These are phyloP conservation scores for Xylariaceae sp. DNA, from an alignment of 2,329 filamentous ascomycete genomes.

Conservation along the genomic window DNA sequence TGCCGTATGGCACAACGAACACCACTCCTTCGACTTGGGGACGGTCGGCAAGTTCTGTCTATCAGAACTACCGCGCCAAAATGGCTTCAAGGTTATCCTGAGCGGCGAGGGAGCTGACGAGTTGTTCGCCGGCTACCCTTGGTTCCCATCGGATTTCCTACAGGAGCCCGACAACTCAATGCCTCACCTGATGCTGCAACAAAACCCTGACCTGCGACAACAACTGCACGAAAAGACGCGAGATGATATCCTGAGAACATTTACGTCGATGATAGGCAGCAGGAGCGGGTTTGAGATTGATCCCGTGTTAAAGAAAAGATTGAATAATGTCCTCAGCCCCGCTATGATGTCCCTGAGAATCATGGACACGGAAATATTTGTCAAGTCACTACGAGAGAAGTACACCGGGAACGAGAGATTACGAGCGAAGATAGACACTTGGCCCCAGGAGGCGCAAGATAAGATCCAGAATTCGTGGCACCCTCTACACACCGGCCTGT, in stretches of 20 bases:
- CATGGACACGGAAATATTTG: slow-evolving; percentile 1
- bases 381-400: neutral
- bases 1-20: slow-evolving; percentile 49
- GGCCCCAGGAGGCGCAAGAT: neutral
- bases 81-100: slow-evolving; percentile 45
- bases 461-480: slow-evolving; percentile 24
- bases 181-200: slow-evolving; percentile 14
- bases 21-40: slow-evolving; percentile 50
- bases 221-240: slow-evolving; percentile 1
- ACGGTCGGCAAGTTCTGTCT: slow-evolving; percentile 54
- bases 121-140: slow-evolving; percentile 28
- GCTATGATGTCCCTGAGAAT: neutral
- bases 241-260: neutral
- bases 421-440: slow-evolving; percentile 3
- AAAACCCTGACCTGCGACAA: slow-evolving; percentile 10
- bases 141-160: slow-evolving; percentile 25
- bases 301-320: neutral
- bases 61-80: slow-evolving; percentile 47
- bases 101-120: slow-evolving; percentile 77
- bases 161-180: slow-evolving; percentile 18
- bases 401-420: slow-evolving; percentile 3
- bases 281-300: neutral
- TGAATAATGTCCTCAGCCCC: slow-evolving; percentile 9
- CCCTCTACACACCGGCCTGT: slow-evolving; percentile 24
- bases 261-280: neutral